phyloP scores from a whole-genome alignment of 1,139 yeast genomes.

The Candida pseudoviswanathii region DNA sequence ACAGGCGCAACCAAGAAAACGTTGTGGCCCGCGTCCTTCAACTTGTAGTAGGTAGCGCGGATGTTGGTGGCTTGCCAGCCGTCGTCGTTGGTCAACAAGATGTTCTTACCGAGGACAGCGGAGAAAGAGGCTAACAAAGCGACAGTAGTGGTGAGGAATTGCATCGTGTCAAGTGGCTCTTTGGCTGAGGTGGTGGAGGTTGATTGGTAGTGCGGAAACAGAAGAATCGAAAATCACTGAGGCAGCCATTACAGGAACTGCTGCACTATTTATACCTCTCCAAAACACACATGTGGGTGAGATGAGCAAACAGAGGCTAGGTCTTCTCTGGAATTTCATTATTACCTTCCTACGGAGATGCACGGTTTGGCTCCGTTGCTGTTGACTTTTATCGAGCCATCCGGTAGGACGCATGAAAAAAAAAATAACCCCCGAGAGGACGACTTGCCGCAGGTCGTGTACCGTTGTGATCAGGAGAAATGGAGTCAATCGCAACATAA shows the following conservation, averaged over 20 bases:
- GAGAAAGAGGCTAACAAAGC: constrained; percentile 16
- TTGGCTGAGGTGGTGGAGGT: neutral
- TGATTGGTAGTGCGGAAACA: neutral
- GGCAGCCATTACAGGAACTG: neutral
- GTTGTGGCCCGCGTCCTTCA: constrained; percentile 53
- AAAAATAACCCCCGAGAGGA: neutral
- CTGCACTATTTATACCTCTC: neutral
- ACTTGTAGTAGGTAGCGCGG: constrained; percentile 58
- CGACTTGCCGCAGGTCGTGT: neutral
- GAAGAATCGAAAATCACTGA: neutral
- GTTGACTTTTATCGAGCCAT: neutral
- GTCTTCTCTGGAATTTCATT: neutral
- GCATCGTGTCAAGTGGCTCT: constrained; percentile 6
- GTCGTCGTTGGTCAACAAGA: constrained; percentile 61
- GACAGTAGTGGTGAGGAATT: constrained; percentile 13
- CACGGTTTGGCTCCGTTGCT: neutral
- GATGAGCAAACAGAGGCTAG: neutral
- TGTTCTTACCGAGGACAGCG: constrained; percentile 40
- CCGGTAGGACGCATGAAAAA: neutral
- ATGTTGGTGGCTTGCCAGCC: constrained; percentile 62
- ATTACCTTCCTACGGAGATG: neutral
- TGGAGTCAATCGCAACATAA: neutral
- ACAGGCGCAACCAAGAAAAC: constrained; percentile 61
- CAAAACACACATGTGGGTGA: neutral
- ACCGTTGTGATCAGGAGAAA: neutral